Base-by-base conservation (phyloP, 2,329 filamentous ascomycete species). In the Colletotrichum sublineola region DNA sequence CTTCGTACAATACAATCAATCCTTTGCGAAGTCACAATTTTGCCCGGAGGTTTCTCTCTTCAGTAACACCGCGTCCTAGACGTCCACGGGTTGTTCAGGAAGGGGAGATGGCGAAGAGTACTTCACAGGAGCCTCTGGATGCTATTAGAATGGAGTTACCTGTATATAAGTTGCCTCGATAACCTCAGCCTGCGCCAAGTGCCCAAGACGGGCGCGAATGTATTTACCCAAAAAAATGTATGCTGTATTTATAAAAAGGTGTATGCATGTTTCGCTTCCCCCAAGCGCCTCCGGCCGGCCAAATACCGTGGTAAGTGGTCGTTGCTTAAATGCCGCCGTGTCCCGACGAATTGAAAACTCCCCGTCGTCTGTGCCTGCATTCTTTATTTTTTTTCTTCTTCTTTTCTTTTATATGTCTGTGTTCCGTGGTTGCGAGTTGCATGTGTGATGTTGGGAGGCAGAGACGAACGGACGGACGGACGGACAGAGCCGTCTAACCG, bases 401-500 rank as follows among this genome's bases (percentile, higher is more conserved):
- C 3, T 9, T 11, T 20, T 3, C 33, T 36, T 40, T 4, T n/a
- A 11, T n/a, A 11, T 36, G 15, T 57, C 12, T 0, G 18, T 55
- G 8, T 36, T 0, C 20, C 12, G 1, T 44, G 18, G 18, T 53
- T 52, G 24, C 5, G 8, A 20, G 42, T 31, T 7, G 24, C 24
- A 24, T 24, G 44, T n/a, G n/a, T 29, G 20, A 55, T 1, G 7
- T n/a, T 31, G 31, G 6, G 44, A 33, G 52, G 5, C 29, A 11
- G 3, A n/a, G 44, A 46, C 20, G 44, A 20, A 46, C 20, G 20
- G 44, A 46, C 20, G 18, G 44, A 46, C 1, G 38, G 38, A 9
- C 2, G 1, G 40, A 6, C 3, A 1, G 15, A 9, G 36, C n/a
- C 18, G n/a, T 18, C 63, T 76, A 90, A 11, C 88, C 90, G 74